These are phyloP conservation scores for Prunus salicina DNA, from an alignment of 306 rosid species.

Conservation along the genomic window DNA sequence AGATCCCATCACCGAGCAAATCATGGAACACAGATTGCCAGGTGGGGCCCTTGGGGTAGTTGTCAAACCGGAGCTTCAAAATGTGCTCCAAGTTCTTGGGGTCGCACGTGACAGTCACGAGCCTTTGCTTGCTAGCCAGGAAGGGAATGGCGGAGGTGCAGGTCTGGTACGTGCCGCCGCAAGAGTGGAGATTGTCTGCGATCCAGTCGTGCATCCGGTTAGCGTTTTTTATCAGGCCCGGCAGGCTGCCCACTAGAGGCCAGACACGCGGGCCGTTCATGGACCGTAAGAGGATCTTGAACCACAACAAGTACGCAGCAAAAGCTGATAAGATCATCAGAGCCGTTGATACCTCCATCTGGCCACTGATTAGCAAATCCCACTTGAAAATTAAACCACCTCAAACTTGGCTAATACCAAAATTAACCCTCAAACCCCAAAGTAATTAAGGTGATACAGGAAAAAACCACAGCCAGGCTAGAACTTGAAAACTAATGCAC, in stretches of 20 bases:
- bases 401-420: background rate
- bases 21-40: conserved; percentile 89
- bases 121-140: conserved; percentile 62
- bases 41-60: conserved; percentile 87
- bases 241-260: conserved; percentile 85
- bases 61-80: conserved; percentile 73
- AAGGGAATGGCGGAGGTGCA: conserved; percentile 66
- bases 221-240: conserved; percentile 59
- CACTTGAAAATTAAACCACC: background rate
- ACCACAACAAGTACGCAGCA: conserved; percentile 70
- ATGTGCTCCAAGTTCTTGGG: conserved; percentile 85
- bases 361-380: conserved; percentile 6
- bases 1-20: conserved; percentile 78
- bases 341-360: conserved; percentile 60
- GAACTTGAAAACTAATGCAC: background rate
- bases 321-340: conserved; percentile 43
- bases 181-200: conserved; percentile 63
- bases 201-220: conserved; percentile 95
- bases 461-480: background rate
- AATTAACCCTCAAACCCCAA: background rate
- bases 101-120: conserved; percentile 90
- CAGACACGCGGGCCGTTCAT: conserved; percentile 88
- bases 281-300: conserved; percentile 36
- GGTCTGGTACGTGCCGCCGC: conserved; percentile 93
- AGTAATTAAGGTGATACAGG: background rate